These are phyloP conservation scores for Suillus paluster DNA, from an alignment of 768 basidiomycete species.

Conservation along the genomic window DNA sequence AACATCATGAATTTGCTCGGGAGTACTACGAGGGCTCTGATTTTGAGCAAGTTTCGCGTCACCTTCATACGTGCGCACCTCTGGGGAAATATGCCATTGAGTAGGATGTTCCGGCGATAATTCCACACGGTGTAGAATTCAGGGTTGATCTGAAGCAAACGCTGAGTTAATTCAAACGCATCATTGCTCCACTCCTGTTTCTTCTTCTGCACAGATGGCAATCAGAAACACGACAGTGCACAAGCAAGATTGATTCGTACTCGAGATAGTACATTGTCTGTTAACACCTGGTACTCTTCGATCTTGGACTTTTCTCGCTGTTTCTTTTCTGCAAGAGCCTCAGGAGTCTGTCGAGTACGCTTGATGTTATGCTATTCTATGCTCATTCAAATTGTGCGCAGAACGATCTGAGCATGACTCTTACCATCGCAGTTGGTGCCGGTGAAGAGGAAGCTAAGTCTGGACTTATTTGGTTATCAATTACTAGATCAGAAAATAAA, in stretches of 20 bases:
- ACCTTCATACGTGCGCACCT: constrained; percentile 48
- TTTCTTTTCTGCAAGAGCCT: constrained; percentile 68
- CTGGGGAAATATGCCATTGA: constrained; percentile 68
- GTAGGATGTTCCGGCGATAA: constrained; percentile 81
- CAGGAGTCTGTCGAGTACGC: constrained; percentile 58
- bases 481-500: not conserved
- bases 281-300: constrained; percentile 70
- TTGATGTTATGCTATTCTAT: constrained; percentile 67
- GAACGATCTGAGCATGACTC: constrained; percentile 5
- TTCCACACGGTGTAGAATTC: constrained; percentile 99
- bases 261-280: constrained; percentile 63
- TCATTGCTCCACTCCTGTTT: constrained; percentile 67
- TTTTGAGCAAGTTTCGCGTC: constrained; percentile 3
- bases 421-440: constrained; percentile 29
- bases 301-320: constrained; percentile 78
- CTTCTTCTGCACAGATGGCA: constrained; percentile 60
- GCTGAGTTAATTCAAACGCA: constrained; percentile 79
- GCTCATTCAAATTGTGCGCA: constrained; percentile 6
- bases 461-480: not conserved
- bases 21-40: constrained; percentile 48
- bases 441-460: not conserved
- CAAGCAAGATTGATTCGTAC: constrained; percentile 43
- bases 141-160: constrained; percentile 82
- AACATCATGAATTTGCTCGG: constrained; percentile 61
- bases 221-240: constrained; percentile 7